Evolutionary conservation across 2,329 filamentous ascomycete species (phyloP), one percentile per base, ranked within the genome.

Genomic region (Exophiala sp.): DNA sequence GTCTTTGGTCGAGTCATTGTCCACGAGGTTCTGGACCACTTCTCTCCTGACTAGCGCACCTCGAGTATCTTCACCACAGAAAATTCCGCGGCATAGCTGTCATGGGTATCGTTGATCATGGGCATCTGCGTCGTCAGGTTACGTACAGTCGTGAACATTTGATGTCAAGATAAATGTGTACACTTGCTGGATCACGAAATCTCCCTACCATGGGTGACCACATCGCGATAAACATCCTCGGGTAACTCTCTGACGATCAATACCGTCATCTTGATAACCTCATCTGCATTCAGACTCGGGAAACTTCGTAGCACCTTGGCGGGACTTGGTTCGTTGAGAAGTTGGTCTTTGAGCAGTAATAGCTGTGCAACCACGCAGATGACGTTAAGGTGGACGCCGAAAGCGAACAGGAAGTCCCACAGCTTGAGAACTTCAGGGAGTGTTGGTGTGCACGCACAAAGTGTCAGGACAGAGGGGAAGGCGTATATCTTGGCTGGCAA

Each of bases 391-490:
- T 99, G 94, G 34, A 91, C 86, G 0, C 94, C 94, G 63, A 96
- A 99, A 0, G 94, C 92, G 66, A 99, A 95, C 18, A 99, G 73
- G 64, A 99, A 99, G 69, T 99, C 94, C 94, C 94, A 99, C 2
- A 99, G 79, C 59, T 88, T 83, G 51, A 99, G 73, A 0, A 99
- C 94, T 72, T 99, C 92, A 0, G 92, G 92, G 50, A 99, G 72
- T 2, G 94, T 94, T 12, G 94, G 94, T 12, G 94, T 99, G 71
- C 94, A 97, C 21, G 94, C 94, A 67, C 91, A 96, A 47, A 99
- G 80, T 0, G 94, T 99, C 60, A 97, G 77, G 0, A 99, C 94
- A 1, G 89, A 95, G 1, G 94, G 90, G 66, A 99, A 99, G 2
- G 92, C 94, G 69, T 97, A 99, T 51, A 99, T 88, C 74, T 96